Base-by-base conservation (phyloP, 169 alveolate species). In the Babesia ovata region DNA sequence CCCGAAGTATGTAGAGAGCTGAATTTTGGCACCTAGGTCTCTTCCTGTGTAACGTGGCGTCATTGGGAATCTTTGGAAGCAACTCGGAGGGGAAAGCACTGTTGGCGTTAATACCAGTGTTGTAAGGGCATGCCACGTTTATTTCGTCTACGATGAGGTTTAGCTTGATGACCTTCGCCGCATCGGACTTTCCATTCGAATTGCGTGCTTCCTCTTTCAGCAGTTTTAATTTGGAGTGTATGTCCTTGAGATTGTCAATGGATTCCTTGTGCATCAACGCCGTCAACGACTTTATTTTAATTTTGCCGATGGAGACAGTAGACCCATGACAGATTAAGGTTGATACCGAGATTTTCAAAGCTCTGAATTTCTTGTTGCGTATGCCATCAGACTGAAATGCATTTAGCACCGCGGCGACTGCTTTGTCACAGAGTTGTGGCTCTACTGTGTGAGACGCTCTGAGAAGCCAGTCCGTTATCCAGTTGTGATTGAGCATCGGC, bases 211-310 rank as follows among this genome's bases (percentile, higher is more conserved):
- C 33, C 33, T 19, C 26, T n/a, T 28, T 56, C 17, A 67, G 66
- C 21, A 21, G 22, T 16, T 29, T 33, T 50, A 63, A 67, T 24
- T 49, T 16, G 4, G 76, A 49, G 16, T 52, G 53, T 0, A 67
- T 65, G 11, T 10, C 3, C 36, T 39, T 0, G 13, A 67, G n/a
- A 13, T 52, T 21, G 42, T 28, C n/a, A 12, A 67, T 26, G 17
- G 76, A 67, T 44, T 67, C 76, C 26, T 65, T 16, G 54, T 67
- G 76, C 28, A 52, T 4, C 9, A 67, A 29, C 33, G 65, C 76
- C 33, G 45, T 48, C 33, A 52, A 9, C 24, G 65, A 0, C 29
- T 9, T 28, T 28, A 67, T 12, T 39, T 54, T 46, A 7, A 67
- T 54, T 11, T 58, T 42, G 22, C 66, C 76, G 36, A 67, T 52